phyloP scores from a whole-genome alignment of 805 yeast genomes.

The Citeromyces nyonsensis region DNA sequence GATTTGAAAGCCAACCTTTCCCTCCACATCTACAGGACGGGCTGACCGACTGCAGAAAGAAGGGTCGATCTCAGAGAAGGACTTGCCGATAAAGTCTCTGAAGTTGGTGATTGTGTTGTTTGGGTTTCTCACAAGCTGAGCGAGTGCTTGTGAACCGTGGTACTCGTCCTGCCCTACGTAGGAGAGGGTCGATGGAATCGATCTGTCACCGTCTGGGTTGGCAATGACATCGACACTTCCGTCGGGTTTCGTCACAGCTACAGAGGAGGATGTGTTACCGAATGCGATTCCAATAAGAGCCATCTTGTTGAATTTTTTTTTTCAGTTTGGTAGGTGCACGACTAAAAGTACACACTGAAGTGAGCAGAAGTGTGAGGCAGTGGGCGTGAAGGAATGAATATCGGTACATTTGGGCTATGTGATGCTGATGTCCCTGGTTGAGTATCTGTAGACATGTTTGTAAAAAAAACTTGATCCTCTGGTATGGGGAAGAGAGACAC shows the following conservation, averaged over 20 bases:
- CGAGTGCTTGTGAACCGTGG: slow-evolving; percentile 93
- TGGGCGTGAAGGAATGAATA: no score
- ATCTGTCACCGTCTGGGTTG: slow-evolving; percentile 97
- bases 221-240: slow-evolving; percentile 96
- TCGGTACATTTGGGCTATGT: no score
- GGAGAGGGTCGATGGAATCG: slow-evolving; percentile 84
- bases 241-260: slow-evolving; percentile 73
- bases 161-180: slow-evolving; percentile 92
- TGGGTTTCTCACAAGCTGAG: slow-evolving; percentile 86
- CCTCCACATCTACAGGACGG: slow-evolving; percentile 44
- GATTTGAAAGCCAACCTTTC: slow-evolving; percentile 55
- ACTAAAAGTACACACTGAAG: no score
- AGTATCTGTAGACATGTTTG: no score
- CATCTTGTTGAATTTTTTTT: slow-evolving; percentile 8
- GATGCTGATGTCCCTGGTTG: no score
- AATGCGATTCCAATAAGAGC: slow-evolving; percentile 87
- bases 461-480: no score
- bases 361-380: no score
- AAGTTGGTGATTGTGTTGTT: slow-evolving; percentile 76
- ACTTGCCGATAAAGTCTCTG: slow-evolving; percentile 81
- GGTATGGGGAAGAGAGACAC: no score
- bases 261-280: slow-evolving; percentile 92
- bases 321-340: slow-evolving; percentile 2
- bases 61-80: slow-evolving; percentile 55
- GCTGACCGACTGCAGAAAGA: slow-evolving; percentile 52